Conservation (phyloP, 2,329 filamentous ascomycete species). For the Claviceps citrina region DNA sequence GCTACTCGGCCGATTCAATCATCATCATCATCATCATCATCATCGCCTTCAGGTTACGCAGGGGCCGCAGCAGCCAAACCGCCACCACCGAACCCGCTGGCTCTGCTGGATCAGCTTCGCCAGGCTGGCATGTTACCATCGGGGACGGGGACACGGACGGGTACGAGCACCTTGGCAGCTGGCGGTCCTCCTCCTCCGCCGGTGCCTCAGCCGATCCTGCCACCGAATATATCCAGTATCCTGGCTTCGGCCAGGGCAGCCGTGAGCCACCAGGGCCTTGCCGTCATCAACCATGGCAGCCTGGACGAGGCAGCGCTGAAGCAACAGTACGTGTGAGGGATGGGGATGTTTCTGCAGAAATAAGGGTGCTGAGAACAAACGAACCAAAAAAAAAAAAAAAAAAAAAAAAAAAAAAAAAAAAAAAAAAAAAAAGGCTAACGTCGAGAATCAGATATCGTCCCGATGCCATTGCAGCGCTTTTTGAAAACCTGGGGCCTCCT, state of each 20-base stretch:
- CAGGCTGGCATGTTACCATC: slow-evolving; percentile 49
- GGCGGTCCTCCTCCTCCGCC: slow-evolving; percentile 14
- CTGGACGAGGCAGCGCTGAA: slow-evolving; percentile 57
- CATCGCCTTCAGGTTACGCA: slow-evolving; percentile 30
- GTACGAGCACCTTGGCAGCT: slow-evolving; percentile 20
- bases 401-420: slow-evolving; percentile 11
- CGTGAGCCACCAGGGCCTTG: slow-evolving; percentile 12
- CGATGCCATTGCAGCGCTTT: slow-evolving; percentile 57
- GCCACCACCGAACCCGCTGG: slow-evolving; percentile 32
- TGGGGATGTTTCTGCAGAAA: too few relatives aligned
- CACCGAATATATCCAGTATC: slow-evolving; percentile 22
- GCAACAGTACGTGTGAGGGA: slow-evolving; percentile 39
- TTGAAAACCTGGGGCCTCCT: slow-evolving; percentile 69
- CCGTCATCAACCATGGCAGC: slow-evolving; percentile 34
- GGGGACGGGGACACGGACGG: slow-evolving; percentile 25
- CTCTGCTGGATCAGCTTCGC: slow-evolving; percentile 51
- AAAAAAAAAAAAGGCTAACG: slow-evolving; percentile 7
- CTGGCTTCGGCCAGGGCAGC: slow-evolving; percentile 19
- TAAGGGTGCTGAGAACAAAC: too few relatives aligned
- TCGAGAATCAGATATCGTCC: slow-evolving; percentile 42
- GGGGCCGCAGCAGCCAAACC: slow-evolving; percentile 22
- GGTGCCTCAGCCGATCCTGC: slow-evolving; percentile 17
- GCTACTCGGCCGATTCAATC: slow-evolving; percentile 23
- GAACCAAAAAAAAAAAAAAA: slow-evolving; percentile 7
- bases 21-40: slow-evolving; percentile 39